These are phyloP conservation scores for Trichophaea hybrida DNA, from an alignment of 2,329 filamentous ascomycete genomes.

Conservation along the genomic window DNA sequence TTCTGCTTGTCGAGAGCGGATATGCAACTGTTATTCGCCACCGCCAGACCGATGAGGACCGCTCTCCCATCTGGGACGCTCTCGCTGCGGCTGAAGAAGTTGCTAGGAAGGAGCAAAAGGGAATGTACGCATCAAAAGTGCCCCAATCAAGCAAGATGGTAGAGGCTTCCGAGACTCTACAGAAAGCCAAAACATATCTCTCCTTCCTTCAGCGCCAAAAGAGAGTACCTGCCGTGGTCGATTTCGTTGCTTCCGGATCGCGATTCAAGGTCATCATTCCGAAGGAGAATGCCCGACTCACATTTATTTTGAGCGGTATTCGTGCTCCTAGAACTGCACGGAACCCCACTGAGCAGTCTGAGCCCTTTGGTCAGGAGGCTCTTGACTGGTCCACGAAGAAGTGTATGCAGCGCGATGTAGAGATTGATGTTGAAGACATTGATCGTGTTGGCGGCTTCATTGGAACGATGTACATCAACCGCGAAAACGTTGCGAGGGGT, in stretches of 20 bases:
- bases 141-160: slow-evolving; percentile 68
- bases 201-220: slow-evolving; percentile 78
- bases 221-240: slow-evolving; percentile 82
- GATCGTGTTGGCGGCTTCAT: slow-evolving; percentile 98
- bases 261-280: slow-evolving; percentile 86
- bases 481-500: slow-evolving; percentile 87
- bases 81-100: slow-evolving; percentile 60
- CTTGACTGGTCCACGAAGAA: slow-evolving; percentile 79
- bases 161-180: slow-evolving; percentile 80
- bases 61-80: slow-evolving; percentile 87
- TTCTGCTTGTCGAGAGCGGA: slow-evolving; percentile 77
- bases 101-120: slow-evolving; percentile 77
- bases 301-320: slow-evolving; percentile 85
- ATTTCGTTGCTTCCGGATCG: slow-evolving; percentile 95
- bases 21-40: slow-evolving; percentile 91
- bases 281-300: slow-evolving; percentile 85
- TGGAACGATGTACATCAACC: slow-evolving; percentile 80
- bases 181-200: slow-evolving; percentile 91
- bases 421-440: slow-evolving; percentile 85
- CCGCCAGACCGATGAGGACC: slow-evolving; percentile 83
- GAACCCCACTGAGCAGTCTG: slow-evolving; percentile 62
- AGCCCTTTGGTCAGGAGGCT: slow-evolving; percentile 91
- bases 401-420: slow-evolving; percentile 85
- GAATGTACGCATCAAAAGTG: slow-evolving; percentile 86
- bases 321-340: slow-evolving; percentile 77